Evolutionary conservation across 257 asterid species (phyloP).

Genomic region (Jaltomata sinuosa): DNA sequence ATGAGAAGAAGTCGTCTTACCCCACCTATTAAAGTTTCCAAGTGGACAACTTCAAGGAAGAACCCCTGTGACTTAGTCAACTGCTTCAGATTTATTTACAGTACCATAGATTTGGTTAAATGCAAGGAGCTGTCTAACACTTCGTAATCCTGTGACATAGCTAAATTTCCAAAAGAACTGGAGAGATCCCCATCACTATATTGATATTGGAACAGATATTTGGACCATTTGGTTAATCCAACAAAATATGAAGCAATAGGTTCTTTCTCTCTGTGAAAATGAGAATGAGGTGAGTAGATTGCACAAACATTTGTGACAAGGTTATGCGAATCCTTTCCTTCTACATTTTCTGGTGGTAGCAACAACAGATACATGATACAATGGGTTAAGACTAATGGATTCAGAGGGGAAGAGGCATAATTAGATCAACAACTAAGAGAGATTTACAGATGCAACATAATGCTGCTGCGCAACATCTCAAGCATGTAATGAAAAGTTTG

Average conservation of each 20-base stretch:
- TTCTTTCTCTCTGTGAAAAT: too few species aligned
- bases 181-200: too few species aligned
- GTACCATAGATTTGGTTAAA: background rate
- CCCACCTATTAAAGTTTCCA: too few species aligned
- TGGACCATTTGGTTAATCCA: too few species aligned
- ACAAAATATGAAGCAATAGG: too few species aligned
- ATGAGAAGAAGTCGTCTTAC: too few species aligned
- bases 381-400: background rate
- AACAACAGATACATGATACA: background rate
- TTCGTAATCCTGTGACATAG: background rate
- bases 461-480: background rate
- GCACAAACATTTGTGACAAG: background rate
- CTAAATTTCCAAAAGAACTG: background rate
- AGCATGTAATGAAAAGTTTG: background rate
- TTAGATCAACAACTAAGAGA: background rate
- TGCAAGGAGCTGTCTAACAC: background rate
- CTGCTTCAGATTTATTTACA: background rate
- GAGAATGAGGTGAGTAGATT: too few species aligned
- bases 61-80: too few species aligned
- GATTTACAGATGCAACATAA: background rate
- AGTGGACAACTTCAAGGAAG: background rate
- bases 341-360: background rate
- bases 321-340: background rate
- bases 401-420: background rate
- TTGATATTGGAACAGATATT: too few species aligned